These are phyloP conservation scores for Erigeron canadensis DNA, from an alignment of 129 eudicot species.

Conservation along the genomic window DNA sequence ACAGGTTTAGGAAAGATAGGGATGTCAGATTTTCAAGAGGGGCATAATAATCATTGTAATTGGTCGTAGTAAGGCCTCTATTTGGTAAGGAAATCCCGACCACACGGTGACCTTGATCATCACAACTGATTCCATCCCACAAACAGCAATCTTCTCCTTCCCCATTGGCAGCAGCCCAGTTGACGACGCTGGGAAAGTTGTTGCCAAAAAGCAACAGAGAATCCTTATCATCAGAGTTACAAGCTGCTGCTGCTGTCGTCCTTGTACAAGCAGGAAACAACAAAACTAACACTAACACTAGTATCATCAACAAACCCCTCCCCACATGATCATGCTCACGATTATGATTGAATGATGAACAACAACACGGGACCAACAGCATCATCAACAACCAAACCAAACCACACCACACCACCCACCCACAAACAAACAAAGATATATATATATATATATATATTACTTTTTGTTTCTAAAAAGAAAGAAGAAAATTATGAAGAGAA, in stretches of 20 bases:
- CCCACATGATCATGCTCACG: too few species aligned
- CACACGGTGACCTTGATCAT: slow-evolving; percentile 32
- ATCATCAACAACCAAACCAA: too few species aligned
- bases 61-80: slow-evolving; percentile 39
- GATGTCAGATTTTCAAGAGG: slow-evolving; percentile 40
- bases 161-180: slow-evolving; percentile 26
- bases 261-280: slow-evolving; percentile 8
- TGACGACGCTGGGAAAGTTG: slow-evolving; percentile 19
- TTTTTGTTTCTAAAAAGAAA: not conserved
- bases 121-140: slow-evolving; percentile 64
- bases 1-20: slow-evolving; percentile 52
- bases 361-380: too few species aligned
- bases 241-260: slow-evolving; percentile 30
- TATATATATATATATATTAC: too few species aligned
- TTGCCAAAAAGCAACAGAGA: slow-evolving; percentile 38
- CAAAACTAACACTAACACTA: not conserved
- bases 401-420: too few species aligned
- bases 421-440: too few species aligned
- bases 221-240: slow-evolving; percentile 34
- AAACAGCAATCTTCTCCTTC: slow-evolving; percentile 38
- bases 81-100: slow-evolving; percentile 41
- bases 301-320: not conserved
- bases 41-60: slow-evolving; percentile 30
- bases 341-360: too few species aligned
- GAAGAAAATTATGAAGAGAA: not conserved